A percentile compares a stretch with the other conserved stretches of the same genome.
phyloP scores from a whole-genome alignment of 768 basidiomycete species.

The Trametes maxima region DNA sequence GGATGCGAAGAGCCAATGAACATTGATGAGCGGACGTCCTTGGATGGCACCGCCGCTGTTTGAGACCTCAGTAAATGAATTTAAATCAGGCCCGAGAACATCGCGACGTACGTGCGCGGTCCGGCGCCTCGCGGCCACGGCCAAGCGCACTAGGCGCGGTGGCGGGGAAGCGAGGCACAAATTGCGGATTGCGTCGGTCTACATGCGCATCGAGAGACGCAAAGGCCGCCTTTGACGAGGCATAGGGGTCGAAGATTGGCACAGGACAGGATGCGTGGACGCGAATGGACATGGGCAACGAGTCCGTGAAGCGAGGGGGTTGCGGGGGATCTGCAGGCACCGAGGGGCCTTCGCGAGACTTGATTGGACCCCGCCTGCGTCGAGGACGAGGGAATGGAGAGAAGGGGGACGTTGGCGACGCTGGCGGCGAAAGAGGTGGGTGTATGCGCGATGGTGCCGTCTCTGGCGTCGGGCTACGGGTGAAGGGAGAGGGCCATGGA shows the following conservation, averaged over 20 bases:
- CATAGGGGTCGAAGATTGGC: conserved; percentile 1
- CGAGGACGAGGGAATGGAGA: not conserved
- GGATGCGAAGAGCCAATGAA: not conserved
- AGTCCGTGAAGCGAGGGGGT: conserved; percentile 3
- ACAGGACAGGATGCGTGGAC: not conserved
- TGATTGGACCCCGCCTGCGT: not conserved
- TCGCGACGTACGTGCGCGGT: not conserved
- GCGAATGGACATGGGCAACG: conserved; percentile 4
- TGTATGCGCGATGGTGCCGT: not conserved
- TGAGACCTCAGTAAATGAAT: not conserved
- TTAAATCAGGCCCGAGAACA: not conserved
- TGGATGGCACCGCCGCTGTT: not conserved
- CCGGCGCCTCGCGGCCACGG: not conserved
- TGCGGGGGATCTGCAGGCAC: conserved; percentile 22
- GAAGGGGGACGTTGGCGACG: not conserved
- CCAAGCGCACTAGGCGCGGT: not conserved
- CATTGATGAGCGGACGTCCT: not conserved
- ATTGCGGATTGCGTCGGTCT: not conserved
- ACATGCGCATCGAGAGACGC: not conserved
- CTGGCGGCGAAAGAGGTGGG: not conserved
- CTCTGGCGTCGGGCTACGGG: conserved; percentile 5
- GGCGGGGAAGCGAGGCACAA: not conserved
- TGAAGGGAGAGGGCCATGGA: conserved; percentile 14
- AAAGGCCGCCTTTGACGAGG: not conserved
- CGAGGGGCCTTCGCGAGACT: conserved; percentile 6